phyloP scores from a whole-genome alignment of 768 basidiomycete species.

The Panus rudis region DNA sequence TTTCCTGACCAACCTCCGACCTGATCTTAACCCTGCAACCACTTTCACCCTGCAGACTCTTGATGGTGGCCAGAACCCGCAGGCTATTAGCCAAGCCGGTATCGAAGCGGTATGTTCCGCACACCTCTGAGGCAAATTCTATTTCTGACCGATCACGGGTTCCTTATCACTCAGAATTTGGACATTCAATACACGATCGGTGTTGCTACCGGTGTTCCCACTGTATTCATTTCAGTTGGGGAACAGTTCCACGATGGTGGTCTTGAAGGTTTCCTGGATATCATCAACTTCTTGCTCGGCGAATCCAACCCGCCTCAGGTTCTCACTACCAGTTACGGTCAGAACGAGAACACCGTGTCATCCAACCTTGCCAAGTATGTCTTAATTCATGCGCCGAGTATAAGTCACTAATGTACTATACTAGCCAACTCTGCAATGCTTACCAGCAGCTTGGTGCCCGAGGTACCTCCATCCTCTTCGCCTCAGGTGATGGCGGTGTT shows the following conservation, averaged over 20 bases:
- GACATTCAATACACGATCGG: constrained; percentile 34
- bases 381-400: neutral
- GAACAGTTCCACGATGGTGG: constrained; percentile 20
- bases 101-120: constrained; percentile 20
- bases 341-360: constrained; percentile 22
- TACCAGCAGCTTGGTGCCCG: constrained; percentile 30
- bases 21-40: constrained; percentile 16
- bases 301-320: constrained; percentile 23
- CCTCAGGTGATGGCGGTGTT: constrained; percentile 33
- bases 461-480: constrained; percentile 31
- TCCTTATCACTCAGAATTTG: constrained; percentile 19
- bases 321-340: constrained; percentile 28
- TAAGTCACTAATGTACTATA: neutral
- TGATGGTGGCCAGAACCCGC: constrained; percentile 23
- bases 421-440: constrained; percentile 28
- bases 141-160: neutral
- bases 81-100: constrained; percentile 17
- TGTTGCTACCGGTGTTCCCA: constrained; percentile 24
- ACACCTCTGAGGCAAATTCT: neutral
- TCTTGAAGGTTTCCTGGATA: constrained; percentile 27
- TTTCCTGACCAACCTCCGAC: constrained; percentile 19
- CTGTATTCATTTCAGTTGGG: constrained; percentile 28
- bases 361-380: constrained; percentile 20
- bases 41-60: constrained; percentile 19
- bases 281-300: constrained; percentile 19